Percentiles rank a stretch among this genome's conserved stretches.
These are phyloP conservation scores for Phytophthora pistaciae DNA, from an alignment of 352 stramenopile species.

Conservation along the genomic window DNA sequence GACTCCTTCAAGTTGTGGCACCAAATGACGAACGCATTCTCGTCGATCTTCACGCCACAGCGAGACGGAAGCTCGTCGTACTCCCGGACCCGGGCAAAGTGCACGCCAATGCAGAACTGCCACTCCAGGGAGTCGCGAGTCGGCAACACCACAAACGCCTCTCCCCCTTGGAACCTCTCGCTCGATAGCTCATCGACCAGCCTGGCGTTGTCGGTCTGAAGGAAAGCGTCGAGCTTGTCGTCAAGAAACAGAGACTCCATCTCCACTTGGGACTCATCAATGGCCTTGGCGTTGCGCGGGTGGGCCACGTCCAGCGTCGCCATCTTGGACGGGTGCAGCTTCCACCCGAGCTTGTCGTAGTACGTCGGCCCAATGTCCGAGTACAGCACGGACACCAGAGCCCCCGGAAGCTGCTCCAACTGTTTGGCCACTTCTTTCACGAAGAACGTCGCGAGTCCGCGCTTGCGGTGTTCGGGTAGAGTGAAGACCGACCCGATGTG, in stretches of 20 bases:
- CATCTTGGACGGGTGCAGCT: constrained; percentile 53
- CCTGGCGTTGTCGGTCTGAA: constrained; percentile 50
- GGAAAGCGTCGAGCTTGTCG: constrained; percentile 44
- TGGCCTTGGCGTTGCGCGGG: constrained; percentile 12
- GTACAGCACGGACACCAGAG: constrained; percentile 64
- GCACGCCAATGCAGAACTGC: constrained; percentile 67
- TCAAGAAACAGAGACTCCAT: constrained; percentile 42
- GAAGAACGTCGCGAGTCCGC: constrained; percentile 64
- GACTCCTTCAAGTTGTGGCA: constrained; percentile 72
- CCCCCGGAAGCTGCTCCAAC: constrained; percentile 33
- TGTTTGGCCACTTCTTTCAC: constrained; percentile 45
- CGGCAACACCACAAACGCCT: constrained; percentile 56
- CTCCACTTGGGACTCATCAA: not conserved
- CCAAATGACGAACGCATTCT: constrained; percentile 69
- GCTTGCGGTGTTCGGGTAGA: constrained; percentile 49
- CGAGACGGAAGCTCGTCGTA: constrained; percentile 45
- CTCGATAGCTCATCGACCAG: constrained; percentile 42
- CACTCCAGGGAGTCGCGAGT: constrained; percentile 71
- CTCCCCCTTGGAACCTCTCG: constrained; percentile 30
- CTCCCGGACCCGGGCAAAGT: constrained; percentile 51
- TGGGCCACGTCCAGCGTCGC: constrained; percentile 42
- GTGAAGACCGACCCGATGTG: constrained; percentile 81
- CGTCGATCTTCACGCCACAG: constrained; percentile 47
- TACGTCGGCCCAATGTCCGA: constrained; percentile 75
- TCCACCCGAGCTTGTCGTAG: constrained; percentile 73